phyloP scores from a whole-genome alignment of 108 stramenopile genomes.

The Thalassiosira profunda region DNA sequence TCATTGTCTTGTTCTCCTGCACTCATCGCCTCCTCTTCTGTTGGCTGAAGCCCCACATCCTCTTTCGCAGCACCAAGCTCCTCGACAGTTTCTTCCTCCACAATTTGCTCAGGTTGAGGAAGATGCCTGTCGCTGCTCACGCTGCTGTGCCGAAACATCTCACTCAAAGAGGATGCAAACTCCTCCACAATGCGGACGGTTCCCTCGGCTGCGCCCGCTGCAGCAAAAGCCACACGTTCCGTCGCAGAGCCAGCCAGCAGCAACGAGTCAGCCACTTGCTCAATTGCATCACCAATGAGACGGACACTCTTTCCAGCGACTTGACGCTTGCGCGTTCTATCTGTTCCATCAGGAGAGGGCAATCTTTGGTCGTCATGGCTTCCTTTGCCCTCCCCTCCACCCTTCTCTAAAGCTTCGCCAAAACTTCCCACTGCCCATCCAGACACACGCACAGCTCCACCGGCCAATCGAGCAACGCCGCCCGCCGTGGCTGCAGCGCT shows the following conservation, averaged over 20 bases:
- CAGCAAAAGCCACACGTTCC: constrained; percentile 46
- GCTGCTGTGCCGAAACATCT: constrained; percentile 34
- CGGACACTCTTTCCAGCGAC: constrained; percentile 42
- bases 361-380: neutral
- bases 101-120: neutral
- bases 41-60: too few species aligned
- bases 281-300: constrained; percentile 48
- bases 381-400: constrained; percentile 3
- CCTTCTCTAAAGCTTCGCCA: constrained; percentile 21
- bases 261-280: constrained; percentile 47
- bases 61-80: too few species aligned
- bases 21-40: neutral
- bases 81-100: neutral
- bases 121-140: neutral
- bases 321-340: constrained; percentile 11
- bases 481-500: constrained; percentile 50
- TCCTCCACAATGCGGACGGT: constrained; percentile 45
- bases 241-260: constrained; percentile 51
- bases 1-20: neutral
- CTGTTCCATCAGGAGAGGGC: neutral
- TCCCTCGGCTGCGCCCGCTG: constrained; percentile 49
- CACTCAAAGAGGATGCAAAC: constrained; percentile 30
- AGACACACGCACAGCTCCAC: constrained; percentile 32
- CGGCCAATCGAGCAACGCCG: constrained; percentile 42
- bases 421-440: constrained; percentile 46